Percentiles rank a stretch among this genome's conserved stretches.
Conservation (phyloP, 225 moss, liverwort and hornwort genomes). For the Asterella californica region DNA sequence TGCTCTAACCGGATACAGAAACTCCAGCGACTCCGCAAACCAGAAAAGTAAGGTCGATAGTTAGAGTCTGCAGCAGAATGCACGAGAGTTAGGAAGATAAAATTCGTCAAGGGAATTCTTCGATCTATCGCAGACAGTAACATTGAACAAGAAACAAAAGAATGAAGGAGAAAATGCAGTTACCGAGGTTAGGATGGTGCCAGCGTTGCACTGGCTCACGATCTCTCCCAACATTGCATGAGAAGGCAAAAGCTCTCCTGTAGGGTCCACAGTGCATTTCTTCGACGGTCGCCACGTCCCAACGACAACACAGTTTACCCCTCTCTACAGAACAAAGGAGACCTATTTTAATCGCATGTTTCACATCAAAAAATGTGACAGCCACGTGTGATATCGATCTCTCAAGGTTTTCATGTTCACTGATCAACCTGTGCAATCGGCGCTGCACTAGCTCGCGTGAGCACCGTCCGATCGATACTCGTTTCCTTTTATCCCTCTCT, state of each 20-base stretch:
- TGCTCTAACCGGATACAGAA: background rate
- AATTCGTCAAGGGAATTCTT: background rate
- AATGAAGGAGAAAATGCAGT: background rate
- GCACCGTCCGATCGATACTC: background rate
- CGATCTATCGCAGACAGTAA: background rate
- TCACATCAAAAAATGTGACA: background rate
- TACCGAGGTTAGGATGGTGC: background rate
- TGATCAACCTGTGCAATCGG: background rate
- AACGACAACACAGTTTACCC: background rate
- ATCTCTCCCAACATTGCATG: background rate
- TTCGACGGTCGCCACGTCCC: conserved; percentile 2
- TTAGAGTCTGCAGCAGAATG: background rate
- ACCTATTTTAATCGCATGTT: background rate
- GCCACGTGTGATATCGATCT: conserved; percentile 3
- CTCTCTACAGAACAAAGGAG: background rate
- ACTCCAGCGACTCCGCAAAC: background rate
- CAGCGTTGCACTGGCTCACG: conserved; percentile 1
- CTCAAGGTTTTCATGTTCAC: background rate
- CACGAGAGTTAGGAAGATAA: background rate
- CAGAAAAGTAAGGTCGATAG: background rate
- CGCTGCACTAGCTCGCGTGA: background rate
- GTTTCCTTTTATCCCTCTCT: background rate
- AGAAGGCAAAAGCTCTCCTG: conserved; percentile 4
- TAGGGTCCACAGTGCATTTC: conserved; percentile 1
- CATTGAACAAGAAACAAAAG: background rate